Base-by-base conservation (phyloP, 2,329 filamentous ascomycete genomes). In the Colletotrichum echinochloae region DNA sequence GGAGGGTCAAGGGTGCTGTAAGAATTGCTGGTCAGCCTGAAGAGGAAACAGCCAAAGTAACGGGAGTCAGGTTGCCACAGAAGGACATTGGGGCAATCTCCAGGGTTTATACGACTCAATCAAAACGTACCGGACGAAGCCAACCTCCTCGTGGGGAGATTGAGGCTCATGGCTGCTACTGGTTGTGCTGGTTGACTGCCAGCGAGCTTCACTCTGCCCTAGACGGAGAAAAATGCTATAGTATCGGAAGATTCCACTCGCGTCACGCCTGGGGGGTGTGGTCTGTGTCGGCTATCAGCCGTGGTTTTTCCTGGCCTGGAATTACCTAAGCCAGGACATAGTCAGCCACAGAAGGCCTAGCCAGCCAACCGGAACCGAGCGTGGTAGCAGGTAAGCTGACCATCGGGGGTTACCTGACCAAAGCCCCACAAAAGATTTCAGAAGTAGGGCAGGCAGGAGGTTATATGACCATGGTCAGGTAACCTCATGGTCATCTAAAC, bases 121-220 rank as follows among this genome's bases (percentile, higher is more conserved):
- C 8, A 3, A 18, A 54, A 70, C 66, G 20, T 71, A 75, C 74
- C 72, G 23, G 72, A 68, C 30, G 65, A 65, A 48, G 55, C 72
- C 61, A 75, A 37, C 64, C 73, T 69, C 70, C 74, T 73, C 44
- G 71, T 60, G 18, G 74, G 73, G n/a, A 73, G 65, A 46, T 66
- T 60, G 46, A 75, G 71, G 51, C 73, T 75, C 74, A 75, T 75
- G 61, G 56, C 66, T 66, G 39, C 55, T 57, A 23, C 23, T 62
- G 35, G 54, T 59, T 52, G 46, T 44, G 65, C 44, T 44, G 39
- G 18, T 60, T 39, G 23, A 60, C 37, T 39, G 30, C 59, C 65
- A 63, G 52, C 59, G 33, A 63, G 59, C 59, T 68, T 55, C 33
- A 55, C 46, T 48, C 39, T 44, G 54, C 65, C 46, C n/a, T 56